Conservation (phyloP, 768 basidiomycete genomes). For the Sutorius australiensis region DNA sequence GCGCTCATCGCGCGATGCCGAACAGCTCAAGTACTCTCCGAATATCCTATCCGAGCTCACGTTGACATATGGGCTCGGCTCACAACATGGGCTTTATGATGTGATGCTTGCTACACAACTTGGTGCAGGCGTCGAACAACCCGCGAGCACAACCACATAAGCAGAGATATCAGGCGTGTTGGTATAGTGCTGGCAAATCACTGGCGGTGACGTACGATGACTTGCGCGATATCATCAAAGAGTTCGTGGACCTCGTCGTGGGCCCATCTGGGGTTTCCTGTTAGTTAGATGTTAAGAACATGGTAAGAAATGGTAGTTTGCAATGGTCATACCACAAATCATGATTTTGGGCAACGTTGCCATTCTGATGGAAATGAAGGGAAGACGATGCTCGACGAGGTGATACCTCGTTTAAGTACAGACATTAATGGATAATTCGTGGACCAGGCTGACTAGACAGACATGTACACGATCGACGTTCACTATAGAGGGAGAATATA, state of each 20-base stretch:
- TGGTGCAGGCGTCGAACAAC: neutral
- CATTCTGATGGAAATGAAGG: neutral
- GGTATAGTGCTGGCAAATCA: neutral
- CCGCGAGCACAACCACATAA: neutral
- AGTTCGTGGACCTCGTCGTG: slow-evolving; percentile 63
- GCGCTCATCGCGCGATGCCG: slow-evolving; percentile 9
- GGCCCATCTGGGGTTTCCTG: slow-evolving; percentile 73
- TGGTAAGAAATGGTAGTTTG: neutral
- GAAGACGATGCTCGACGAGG: neutral
- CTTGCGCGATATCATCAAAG: slow-evolving; percentile 63
- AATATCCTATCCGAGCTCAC: slow-evolving; percentile 67
- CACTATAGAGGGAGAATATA: neutral
- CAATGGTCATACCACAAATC: slow-evolving; percentile 26
- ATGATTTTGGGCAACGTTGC: slow-evolving; percentile 22
- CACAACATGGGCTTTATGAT: slow-evolving; percentile 68
- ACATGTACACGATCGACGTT: neutral
- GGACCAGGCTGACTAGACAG: neutral
- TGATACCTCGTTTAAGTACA: neutral
- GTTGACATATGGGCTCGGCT: slow-evolving; percentile 78
- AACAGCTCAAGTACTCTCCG: slow-evolving; percentile 59
- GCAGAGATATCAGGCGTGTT: neutral
- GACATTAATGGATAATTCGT: neutral
- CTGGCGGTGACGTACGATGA: slow-evolving; percentile 54
- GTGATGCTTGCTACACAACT: slow-evolving; percentile 40
- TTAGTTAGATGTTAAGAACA: neutral